phyloP scores from a whole-genome alignment of 306 rosid genomes.

The Erythrophleum fordii region DNA sequence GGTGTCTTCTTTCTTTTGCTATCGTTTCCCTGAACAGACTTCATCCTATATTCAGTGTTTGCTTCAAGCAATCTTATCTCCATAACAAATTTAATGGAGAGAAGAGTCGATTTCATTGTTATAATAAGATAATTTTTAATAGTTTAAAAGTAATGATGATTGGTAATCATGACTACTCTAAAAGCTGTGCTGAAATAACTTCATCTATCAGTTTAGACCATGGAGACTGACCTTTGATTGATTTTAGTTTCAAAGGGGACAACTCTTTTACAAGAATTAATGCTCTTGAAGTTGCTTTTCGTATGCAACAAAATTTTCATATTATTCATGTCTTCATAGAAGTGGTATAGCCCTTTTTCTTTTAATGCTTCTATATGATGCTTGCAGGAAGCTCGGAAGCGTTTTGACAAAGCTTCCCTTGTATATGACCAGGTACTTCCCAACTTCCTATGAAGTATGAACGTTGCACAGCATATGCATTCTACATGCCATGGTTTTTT shows the following conservation, averaged over 20 bases:
- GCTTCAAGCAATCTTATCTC: constrained; percentile 23
- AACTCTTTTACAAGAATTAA: not conserved
- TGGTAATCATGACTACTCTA: constrained; percentile 5
- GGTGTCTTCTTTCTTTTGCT: constrained; percentile 1
- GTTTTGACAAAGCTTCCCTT: constrained; percentile 78
- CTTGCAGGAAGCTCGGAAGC: constrained; percentile 88
- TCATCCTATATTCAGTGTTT: not conserved
- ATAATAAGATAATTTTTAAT: not conserved
- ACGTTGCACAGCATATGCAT: constrained; percentile 30
- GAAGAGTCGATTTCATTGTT: constrained; percentile 2
- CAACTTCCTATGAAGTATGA: constrained; percentile 30
- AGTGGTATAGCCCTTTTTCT: not conserved
- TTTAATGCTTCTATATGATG: constrained; percentile 42
- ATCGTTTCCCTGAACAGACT: not conserved
- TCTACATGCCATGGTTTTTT: constrained; percentile 13
- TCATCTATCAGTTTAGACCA: constrained; percentile 14
- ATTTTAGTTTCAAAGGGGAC: constrained; percentile 14
- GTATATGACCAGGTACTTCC: constrained; percentile 74
- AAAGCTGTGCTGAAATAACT: constrained; percentile 18
- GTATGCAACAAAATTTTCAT: constrained; percentile 8
- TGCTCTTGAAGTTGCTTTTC: constrained; percentile 26
- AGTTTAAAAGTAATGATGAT: not conserved
- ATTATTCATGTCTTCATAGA: constrained; percentile 30
- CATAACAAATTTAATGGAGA: not conserved
- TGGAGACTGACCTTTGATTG: constrained; percentile 15